Evolutionary conservation across 2,329 filamentous ascomycete genomes (phyloP).

Genomic region (Epichloe uncinata): DNA sequence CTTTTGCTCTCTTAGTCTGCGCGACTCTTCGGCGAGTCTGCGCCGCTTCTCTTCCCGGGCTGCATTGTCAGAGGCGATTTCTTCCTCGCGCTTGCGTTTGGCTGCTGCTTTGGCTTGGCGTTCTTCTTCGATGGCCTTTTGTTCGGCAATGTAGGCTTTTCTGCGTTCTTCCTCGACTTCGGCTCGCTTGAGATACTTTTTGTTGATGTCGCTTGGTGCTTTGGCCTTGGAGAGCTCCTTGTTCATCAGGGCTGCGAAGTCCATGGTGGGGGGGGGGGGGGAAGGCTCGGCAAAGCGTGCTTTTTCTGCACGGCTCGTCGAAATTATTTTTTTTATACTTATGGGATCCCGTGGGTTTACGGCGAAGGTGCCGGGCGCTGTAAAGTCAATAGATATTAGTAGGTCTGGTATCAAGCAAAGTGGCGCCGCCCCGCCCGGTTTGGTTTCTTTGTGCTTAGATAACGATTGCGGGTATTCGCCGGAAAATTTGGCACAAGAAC

Average conservation of each 20-base stretch:
- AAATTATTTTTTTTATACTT: too few relatives aligned
- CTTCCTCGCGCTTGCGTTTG: slow-evolving; percentile 85
- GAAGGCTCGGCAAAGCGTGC: neutral
- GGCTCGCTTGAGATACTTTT: slow-evolving; percentile 75
- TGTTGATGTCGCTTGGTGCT: slow-evolving; percentile 30
- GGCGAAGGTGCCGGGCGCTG: too few relatives aligned
- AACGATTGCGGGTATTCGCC: slow-evolving; percentile 18
- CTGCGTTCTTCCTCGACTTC: slow-evolving; percentile 75
- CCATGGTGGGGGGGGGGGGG: slow-evolving; percentile 46
- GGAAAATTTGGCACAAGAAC: slow-evolving; percentile 9
- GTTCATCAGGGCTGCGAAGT: slow-evolving; percentile 89
- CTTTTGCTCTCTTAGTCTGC: slow-evolving; percentile 53
- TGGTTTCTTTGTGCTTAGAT: neutral
- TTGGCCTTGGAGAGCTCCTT: slow-evolving; percentile 82
- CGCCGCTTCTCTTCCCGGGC: slow-evolving; percentile 71
- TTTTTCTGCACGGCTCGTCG: neutral
- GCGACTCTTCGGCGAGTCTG: slow-evolving; percentile 69
- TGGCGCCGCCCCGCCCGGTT: too few relatives aligned
- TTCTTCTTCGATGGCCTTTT: slow-evolving; percentile 58
- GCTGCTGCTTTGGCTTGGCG: slow-evolving; percentile 55
- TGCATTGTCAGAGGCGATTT: slow-evolving; percentile 56
- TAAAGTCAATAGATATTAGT: too few relatives aligned
- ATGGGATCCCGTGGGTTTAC: neutral
- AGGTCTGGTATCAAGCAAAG: too few relatives aligned
- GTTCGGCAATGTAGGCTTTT: slow-evolving; percentile 69